phyloP scores from a whole-genome alignment of 2,329 filamentous ascomycete genomes.

The Cercospora berteroae region DNA sequence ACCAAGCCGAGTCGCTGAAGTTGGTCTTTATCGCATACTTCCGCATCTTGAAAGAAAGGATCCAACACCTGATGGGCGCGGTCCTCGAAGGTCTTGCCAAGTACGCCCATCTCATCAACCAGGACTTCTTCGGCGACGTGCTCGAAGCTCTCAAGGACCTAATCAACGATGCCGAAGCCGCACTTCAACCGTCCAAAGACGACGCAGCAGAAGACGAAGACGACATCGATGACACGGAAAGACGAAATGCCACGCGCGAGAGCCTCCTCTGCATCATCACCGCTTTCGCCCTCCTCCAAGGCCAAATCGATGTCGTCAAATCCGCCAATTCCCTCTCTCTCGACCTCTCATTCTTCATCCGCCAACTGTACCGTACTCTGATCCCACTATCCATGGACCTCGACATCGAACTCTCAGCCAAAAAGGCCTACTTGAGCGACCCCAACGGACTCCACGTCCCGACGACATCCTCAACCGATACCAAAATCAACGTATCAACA shows the following conservation, averaged over 20 bases:
- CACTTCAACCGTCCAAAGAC: slow-evolving; percentile 46
- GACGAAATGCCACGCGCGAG: slow-evolving; percentile 77
- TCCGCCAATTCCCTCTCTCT: slow-evolving; percentile 78
- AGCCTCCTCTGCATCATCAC: slow-evolving; percentile 92
- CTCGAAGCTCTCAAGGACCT: slow-evolving; percentile 92
- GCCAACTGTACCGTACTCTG: slow-evolving; percentile 85
- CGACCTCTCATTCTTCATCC: slow-evolving; percentile 92
- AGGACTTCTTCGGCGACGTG: slow-evolving; percentile 96
- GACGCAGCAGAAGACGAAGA: slow-evolving; percentile 47
- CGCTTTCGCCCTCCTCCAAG: slow-evolving; percentile 91
- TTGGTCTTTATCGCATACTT: slow-evolving; percentile 95
- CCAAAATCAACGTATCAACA: slow-evolving; percentile 90
- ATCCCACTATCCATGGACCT: slow-evolving; percentile 75
- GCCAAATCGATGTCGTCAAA: slow-evolving; percentile 80
- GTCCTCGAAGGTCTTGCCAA: slow-evolving; percentile 91
- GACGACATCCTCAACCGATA: slow-evolving; percentile 35
- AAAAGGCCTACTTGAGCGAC: slow-evolving; percentile 62
- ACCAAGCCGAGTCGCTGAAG: slow-evolving; percentile 94
- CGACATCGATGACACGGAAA: slow-evolving; percentile 44
- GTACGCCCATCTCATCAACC: slow-evolving; percentile 95
- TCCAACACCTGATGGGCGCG: slow-evolving; percentile 87
- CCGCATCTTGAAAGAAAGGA: slow-evolving; percentile 80
- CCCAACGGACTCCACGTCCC: slow-evolving; percentile 56
- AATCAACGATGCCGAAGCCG: slow-evolving; percentile 66
- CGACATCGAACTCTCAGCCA: slow-evolving; percentile 79